Evolutionary conservation across 495 filamentous ascomycete species (phyloP).

Genomic region (Penicillium cosmopolitanum): DNA sequence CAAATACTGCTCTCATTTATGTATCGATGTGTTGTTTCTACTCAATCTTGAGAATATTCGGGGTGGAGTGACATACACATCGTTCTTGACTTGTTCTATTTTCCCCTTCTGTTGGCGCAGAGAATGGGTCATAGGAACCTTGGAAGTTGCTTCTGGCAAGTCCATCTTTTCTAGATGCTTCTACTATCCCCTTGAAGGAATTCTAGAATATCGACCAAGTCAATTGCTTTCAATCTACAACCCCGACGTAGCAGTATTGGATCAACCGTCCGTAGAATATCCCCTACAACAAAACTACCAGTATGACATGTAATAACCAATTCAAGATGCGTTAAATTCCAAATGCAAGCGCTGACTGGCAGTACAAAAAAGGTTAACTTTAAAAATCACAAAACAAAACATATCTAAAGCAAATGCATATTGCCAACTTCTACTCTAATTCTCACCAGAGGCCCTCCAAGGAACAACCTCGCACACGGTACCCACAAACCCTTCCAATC

Average conservation of each 20-base stretch:
- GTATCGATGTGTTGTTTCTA: constrained; percentile 3
- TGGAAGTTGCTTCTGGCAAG: neutral
- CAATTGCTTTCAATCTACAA: constrained; percentile 18
- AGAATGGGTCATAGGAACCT: neutral
- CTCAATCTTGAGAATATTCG: neutral
- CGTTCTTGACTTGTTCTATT: neutral
- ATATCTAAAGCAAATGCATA: neutral
- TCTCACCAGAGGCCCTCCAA: constrained; percentile 20
- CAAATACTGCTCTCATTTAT: constrained; percentile 1
- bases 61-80: neutral
- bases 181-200: constrained; percentile 2
- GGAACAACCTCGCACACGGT: constrained; percentile 42
- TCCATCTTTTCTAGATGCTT: neutral
- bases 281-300: neutral
- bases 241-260: constrained; percentile 1
- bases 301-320: neutral
- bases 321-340: neutral
- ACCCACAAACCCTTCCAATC: constrained; percentile 56
- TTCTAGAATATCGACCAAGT: constrained; percentile 9
- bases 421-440: constrained; percentile 2
- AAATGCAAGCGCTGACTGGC: neutral
- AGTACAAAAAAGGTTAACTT: neutral
- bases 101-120: neutral
- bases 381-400: neutral
- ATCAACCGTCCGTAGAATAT: neutral